These are phyloP conservation scores for Phtheirospermum japonicum DNA, from an alignment of 257 asterid species.

Conservation along the genomic window DNA sequence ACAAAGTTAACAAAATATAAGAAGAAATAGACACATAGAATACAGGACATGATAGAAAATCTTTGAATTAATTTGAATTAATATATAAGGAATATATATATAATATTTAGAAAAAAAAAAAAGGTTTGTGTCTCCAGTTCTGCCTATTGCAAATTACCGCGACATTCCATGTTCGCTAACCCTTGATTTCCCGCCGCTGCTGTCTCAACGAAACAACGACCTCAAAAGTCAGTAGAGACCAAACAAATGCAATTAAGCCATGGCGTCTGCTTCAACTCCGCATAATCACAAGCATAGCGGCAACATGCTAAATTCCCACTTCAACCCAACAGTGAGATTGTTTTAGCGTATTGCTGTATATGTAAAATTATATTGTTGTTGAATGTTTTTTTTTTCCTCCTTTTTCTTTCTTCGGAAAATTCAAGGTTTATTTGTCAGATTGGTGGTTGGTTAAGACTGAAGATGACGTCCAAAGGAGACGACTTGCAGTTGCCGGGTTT, in stretches of 20 bases:
- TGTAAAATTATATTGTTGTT: constrained; percentile 1
- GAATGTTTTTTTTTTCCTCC: background rate
- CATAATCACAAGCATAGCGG: background rate
- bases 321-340: constrained; percentile 45
- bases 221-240: background rate
- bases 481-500: constrained; percentile 60
- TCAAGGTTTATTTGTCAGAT: constrained; percentile 55
- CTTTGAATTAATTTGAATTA: no score
- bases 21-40: no score
- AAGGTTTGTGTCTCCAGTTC: background rate
- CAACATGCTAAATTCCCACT: constrained; percentile 36
- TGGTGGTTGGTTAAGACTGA: constrained; percentile 78
- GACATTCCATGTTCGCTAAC: background rate
- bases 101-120: no score
- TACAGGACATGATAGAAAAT: no score
- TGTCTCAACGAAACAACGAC: no score
- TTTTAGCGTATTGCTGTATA: background rate
- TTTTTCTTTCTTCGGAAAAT: background rate
- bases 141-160: background rate
- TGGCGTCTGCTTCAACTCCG: constrained; percentile 35
- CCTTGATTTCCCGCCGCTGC: constrained; percentile 7
- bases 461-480: constrained; percentile 37
- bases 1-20: no score
- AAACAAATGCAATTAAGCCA: background rate
- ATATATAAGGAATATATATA: no score